Percentiles rank a stretch among this genome's conserved stretches.
phyloP scores from a whole-genome alignment of 73 alveolate species.

The Paraurostyla sp. region DNA sequence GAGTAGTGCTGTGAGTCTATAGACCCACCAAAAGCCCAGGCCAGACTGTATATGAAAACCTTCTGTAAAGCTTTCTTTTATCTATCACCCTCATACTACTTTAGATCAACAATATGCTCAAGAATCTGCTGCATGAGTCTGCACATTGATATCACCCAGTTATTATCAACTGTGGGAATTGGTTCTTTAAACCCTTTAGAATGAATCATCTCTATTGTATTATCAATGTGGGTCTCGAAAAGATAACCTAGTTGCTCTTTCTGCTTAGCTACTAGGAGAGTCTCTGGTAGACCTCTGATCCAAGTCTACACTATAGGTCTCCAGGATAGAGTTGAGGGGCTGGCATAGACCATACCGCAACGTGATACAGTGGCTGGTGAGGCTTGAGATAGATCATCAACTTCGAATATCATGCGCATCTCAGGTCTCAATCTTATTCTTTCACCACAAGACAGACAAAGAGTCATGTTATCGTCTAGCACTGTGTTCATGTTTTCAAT shows the following conservation, averaged over 20 bases:
- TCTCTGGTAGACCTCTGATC: slow-evolving; percentile 77
- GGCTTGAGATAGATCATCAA: slow-evolving; percentile 92
- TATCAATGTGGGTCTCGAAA: slow-evolving; percentile 89
- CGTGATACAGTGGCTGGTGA: slow-evolving; percentile 99
- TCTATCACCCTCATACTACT: slow-evolving; percentile 71
- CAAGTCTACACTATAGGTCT: slow-evolving; percentile 79
- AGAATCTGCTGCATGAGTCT: slow-evolving; percentile 75
- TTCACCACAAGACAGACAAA: slow-evolving; percentile 96
- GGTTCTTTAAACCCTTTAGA: slow-evolving; percentile 87
- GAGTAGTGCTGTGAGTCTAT: slow-evolving; percentile 70
- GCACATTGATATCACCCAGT: slow-evolving; percentile 82
- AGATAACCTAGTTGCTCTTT: slow-evolving; percentile 45
- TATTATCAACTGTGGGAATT: slow-evolving; percentile 85
- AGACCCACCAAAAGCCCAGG: slow-evolving; percentile 84
- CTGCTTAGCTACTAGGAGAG: slow-evolving; percentile 65
- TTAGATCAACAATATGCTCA: slow-evolving; percentile 74
- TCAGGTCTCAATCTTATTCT: slow-evolving; percentile 93
- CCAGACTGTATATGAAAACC: slow-evolving; percentile 78
- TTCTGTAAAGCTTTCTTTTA: slow-evolving; percentile 77
- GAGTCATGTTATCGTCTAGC: slow-evolving; percentile 99
- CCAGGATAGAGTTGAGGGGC: slow-evolving; percentile 88
- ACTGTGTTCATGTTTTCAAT: slow-evolving; percentile 99
- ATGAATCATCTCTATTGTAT: slow-evolving; percentile 79
- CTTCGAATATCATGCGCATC: slow-evolving; percentile 97
- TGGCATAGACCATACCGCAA: slow-evolving; percentile 97